phyloP scores from a whole-genome alignment of 2,329 filamentous ascomycete species.

The Elsinoe arachidis region DNA sequence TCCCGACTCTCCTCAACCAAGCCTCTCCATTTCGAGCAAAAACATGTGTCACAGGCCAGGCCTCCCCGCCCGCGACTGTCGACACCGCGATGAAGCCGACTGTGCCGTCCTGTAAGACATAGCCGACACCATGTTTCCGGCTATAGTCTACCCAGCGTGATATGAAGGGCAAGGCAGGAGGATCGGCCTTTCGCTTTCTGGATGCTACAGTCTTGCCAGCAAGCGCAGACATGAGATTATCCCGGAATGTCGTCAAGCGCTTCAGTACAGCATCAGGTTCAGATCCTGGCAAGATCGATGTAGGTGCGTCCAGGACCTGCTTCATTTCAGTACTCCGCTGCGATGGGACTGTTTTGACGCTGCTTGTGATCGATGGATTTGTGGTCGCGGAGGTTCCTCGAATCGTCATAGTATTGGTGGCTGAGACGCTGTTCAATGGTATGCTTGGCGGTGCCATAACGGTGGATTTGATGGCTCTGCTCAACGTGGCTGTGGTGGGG shows the following conservation, averaged over 20 bases:
- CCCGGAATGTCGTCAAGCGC: conserved; percentile 36
- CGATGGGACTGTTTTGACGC: conserved; percentile 4
- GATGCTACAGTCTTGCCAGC: conserved; percentile 33
- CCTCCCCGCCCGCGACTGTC: conserved; percentile 27
- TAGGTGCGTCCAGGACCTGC: conserved; percentile 15
- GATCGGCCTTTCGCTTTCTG: conserved; percentile 15
- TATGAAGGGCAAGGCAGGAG: conserved; percentile 44
- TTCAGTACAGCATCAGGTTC: conserved; percentile 39
- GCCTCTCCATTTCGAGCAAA: conserved; percentile 62
- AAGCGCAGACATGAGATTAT: conserved; percentile 39
- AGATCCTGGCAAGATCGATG: conserved; percentile 28
- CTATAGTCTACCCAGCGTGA: conserved; percentile 83
- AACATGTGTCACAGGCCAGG: conserved; percentile 61
- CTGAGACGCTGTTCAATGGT: not conserved
- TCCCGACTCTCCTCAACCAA: conserved; percentile 45
- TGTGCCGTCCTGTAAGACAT: conserved; percentile 73
- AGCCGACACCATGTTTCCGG: conserved; percentile 76
- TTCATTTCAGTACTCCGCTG: not conserved
- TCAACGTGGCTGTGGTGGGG: not conserved
- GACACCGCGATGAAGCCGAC: conserved; percentile 57
- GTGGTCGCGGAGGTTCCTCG: conserved; percentile 25
- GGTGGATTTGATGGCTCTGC: conserved; percentile 16
- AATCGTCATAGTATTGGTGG: conserved; percentile 18
- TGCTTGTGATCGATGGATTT: not conserved
- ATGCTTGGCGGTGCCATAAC: conserved; percentile 4